Evolutionary conservation across 2,329 filamentous ascomycete genomes (phyloP), one percentile per base, ranked within the genome.

Genomic region (Alternaria triticina): DNA sequence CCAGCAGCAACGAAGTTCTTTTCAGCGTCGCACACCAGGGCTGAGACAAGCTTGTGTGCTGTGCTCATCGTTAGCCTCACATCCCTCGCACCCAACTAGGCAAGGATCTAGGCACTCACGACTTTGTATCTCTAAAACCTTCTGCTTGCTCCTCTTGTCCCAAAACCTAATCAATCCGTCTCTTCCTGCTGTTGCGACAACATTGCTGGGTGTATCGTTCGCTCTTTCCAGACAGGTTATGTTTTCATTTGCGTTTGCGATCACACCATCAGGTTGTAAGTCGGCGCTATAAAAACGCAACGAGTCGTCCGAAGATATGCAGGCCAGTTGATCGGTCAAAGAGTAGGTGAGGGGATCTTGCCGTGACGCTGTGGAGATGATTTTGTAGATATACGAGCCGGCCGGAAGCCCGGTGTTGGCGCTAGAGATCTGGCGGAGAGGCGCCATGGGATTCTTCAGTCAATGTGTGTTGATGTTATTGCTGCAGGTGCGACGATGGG

Each of bases 291-390:
- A 86, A 17, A 92, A 80, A 27, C 87, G 86, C 20, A 94, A 82
- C n/a, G 83, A 85, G 78, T 92, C 88, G 80, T 93, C 90, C 0
- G 91, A 92, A 4, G 89, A 87, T 60, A 91, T 90, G 15, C 87
- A 85, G 2, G 87, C 88, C 44, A 91, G 83, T 6, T 75, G 70
- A 36, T 76, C 73, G 40, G 70, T 73, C 58, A 70, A 65, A 1
- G 66, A 69, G 65, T 76, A 78, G 30, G 70, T 75, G 59, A 78
- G 72, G 20, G 74, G 72, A 49, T 76, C 72, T 59, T 71, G 66
- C 57, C 75, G 74, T 23, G 73, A 63, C 15, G 74, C 73, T 40
- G 76, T 79, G 13, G 76, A 74, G 47, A 79, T 70, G 54, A 80
- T 72, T 47, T 70, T 74, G 71, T 81, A 81, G 66, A 81, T 80